Evolutionary conservation across 805 yeast species (phyloP).

Genomic region (Cyberlindnera japonica): DNA sequence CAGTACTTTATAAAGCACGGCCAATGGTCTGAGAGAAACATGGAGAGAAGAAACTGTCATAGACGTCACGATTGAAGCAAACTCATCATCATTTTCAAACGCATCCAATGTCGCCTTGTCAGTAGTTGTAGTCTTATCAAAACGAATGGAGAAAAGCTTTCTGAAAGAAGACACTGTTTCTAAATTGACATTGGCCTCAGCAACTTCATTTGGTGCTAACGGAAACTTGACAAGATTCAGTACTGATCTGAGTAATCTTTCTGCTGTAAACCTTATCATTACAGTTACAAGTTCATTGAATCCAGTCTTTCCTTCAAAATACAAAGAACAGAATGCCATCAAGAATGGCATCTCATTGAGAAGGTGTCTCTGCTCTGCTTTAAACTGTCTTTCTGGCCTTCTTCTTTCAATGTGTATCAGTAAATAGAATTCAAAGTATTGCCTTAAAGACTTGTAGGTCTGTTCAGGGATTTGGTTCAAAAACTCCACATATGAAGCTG

Average conservation of each 20-base stretch:
- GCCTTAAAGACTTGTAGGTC: conserved; percentile 35
- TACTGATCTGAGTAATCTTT: background rate
- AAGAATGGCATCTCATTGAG: conserved; percentile 9
- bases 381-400: conserved; percentile 1
- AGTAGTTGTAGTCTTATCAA: too few species aligned
- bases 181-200: too few species aligned
- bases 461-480: conserved; percentile 35
- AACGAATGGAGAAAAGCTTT: too few species aligned
- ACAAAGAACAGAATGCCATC: conserved; percentile 8
- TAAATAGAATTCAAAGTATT: conserved; percentile 23
- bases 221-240: background rate
- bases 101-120: too few species aligned
- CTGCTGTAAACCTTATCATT: background rate
- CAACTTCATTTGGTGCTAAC: too few species aligned
- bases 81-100: conserved; percentile 7
- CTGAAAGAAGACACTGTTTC: too few species aligned
- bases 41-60: conserved; percentile 13
- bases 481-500: conserved; percentile 31
- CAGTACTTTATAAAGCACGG: conserved; percentile 21
- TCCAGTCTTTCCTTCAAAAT: conserved; percentile 4
- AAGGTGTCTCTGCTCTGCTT: background rate
- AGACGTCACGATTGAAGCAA: conserved; percentile 7
- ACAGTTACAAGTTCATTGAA: background rate
- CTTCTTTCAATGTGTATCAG: conserved; percentile 5
- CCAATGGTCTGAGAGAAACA: conserved; percentile 21